Conservation (phyloP, 345 rosid genomes). For the Melaleuca alternifolia region DNA sequence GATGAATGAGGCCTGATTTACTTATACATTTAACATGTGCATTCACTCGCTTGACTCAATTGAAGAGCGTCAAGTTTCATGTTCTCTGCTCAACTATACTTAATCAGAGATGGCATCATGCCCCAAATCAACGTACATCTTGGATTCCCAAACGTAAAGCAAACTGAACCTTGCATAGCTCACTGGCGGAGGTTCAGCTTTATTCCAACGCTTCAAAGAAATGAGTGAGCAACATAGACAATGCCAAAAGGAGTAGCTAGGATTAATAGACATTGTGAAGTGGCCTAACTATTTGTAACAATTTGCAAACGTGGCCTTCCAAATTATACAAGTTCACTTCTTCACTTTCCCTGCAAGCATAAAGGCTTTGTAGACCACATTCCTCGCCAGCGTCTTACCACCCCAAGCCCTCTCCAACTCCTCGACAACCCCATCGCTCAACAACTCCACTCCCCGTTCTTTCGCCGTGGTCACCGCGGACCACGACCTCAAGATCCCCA, state of each 20-base stretch:
- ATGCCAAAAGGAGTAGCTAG: not conserved
- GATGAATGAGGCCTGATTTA: not conserved
- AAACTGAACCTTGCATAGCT: not conserved
- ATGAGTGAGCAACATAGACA: too few relatives aligned
- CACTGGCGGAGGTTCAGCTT: not conserved
- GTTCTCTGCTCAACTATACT: not conserved
- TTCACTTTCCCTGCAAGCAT: slow-evolving; percentile 50
- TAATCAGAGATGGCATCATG: not conserved
- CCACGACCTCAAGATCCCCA: slow-evolving; percentile 40
- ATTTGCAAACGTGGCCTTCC: not conserved
- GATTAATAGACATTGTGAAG: not conserved
- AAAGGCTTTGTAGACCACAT: slow-evolving; percentile 33
- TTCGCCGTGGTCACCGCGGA: slow-evolving; percentile 38
- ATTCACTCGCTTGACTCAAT: not conserved
- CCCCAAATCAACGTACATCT: not conserved
- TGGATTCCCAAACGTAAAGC: not conserved
- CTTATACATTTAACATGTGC: too few relatives aligned
- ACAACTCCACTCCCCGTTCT: slow-evolving; percentile 45
- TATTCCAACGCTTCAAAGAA: not conserved
- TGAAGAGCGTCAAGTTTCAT: not conserved
- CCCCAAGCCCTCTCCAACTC: slow-evolving; percentile 58
- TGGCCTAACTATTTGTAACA: not conserved
- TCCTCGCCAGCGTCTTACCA: slow-evolving; percentile 28
- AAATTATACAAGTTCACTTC: not conserved
- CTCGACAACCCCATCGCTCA: slow-evolving; percentile 25